Evolutionary conservation across 1,284 basidiomycete genomes (phyloP).

Genomic region (Termitomyces sp.): DNA sequence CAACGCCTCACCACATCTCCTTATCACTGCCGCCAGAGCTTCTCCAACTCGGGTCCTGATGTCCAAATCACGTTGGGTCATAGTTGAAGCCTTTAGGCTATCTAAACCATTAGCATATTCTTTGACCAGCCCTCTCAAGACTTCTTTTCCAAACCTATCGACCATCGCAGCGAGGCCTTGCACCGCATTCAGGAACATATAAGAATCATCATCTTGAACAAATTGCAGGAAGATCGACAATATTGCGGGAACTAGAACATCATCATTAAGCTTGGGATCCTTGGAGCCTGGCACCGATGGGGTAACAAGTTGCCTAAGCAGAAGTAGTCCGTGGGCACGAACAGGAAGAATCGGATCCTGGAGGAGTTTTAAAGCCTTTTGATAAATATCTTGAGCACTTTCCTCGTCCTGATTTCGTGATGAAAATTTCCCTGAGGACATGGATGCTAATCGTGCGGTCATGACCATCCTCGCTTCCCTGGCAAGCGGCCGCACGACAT

Average conservation of each 20-base stretch:
- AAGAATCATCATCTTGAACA: constrained; percentile 90
- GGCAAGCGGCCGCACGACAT: constrained; percentile 52
- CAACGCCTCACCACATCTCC: constrained; percentile 68
- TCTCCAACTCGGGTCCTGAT: constrained; percentile 82
- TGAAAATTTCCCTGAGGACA: constrained; percentile 32
- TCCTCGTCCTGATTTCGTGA: constrained; percentile 32
- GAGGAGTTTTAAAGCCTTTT: constrained; percentile 81
- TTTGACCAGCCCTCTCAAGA: constrained; percentile 60
- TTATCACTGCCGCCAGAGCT: constrained; percentile 77
- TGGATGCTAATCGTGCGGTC: constrained; percentile 66
- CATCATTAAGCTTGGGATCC: constrained; percentile 34
- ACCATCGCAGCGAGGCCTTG: constrained; percentile 85
- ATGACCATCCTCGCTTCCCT: constrained; percentile 80
- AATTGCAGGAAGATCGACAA: constrained; percentile 84
- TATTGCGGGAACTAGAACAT: constrained; percentile 76
- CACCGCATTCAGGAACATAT: constrained; percentile 91
- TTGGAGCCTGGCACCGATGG: constrained; percentile 21
- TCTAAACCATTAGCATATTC: constrained; percentile 57
- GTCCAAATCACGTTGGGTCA: constrained; percentile 71
- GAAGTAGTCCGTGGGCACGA: constrained; percentile 84
- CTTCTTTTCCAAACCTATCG: constrained; percentile 70
- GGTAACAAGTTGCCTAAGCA: constrained; percentile 74
- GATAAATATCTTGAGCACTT: constrained; percentile 64
- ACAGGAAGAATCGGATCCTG: constrained; percentile 95
- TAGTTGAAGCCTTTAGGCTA: constrained; percentile 38